Evolutionary conservation across 345 rosid species (phyloP), one percentile per base, ranked within the genome.

Genomic region (Viola odorata): DNA sequence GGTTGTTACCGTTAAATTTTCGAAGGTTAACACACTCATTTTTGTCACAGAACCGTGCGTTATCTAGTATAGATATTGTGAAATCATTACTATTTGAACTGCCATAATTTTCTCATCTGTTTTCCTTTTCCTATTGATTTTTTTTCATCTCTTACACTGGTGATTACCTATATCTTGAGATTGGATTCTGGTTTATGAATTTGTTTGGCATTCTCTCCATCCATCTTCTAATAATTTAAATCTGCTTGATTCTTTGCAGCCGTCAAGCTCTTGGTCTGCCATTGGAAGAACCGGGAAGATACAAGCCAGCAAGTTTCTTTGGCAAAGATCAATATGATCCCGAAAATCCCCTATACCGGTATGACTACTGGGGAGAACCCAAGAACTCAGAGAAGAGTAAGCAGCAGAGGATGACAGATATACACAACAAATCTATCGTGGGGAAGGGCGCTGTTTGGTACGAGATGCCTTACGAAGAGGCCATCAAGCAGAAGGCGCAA

Each of bases 361-460:
- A 89, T 40, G 96, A 92, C 72, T 92, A 89, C 69, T 92, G 96
- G 96, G 96, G 96, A 45, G 98, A 89, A 64, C 96, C 96, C 6
- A 80, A 83, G 84, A 84, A 79, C 84, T 89, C 96, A 7, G 91
- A 87, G 72, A 89, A 85, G 76, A 92, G 96, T 60, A 80, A 80
- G 76, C 85, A 82, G 70, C 77, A 81, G 61, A 73, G 96, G 66
- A 80, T 81, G 83, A 76, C 67, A 50, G 94, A 84, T 66, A 83
- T 85, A 48, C 90, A 89, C 79, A 85, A 89, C 77, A 89, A 85
- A 76, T 76, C 87, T 12, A 80, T 89, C 7, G 88, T 89, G n/a
- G 98, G 98, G 7, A 87, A 85, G 66, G 91, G 89, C 45, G 61
- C 57, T 0, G 86, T 84, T 15, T 92, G 96, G 98, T 84, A 85